Evolutionary conservation across 129 eudicot genomes (phyloP), one percentile per base, ranked within the genome.

Genomic region (Sambucus nigra): DNA sequence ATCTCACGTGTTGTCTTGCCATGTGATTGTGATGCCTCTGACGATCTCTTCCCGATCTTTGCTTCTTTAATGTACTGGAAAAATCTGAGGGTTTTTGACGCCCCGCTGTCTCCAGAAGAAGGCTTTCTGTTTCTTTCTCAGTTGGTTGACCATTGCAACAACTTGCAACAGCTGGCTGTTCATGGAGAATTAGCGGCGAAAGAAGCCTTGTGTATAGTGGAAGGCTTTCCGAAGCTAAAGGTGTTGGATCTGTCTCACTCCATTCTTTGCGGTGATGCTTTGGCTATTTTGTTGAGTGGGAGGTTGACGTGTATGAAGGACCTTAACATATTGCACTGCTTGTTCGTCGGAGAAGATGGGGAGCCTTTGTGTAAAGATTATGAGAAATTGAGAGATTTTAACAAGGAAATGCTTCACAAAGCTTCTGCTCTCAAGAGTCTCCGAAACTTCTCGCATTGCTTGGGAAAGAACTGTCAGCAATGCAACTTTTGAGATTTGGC

Each of bases 281-380:
- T 55, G 64, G 10, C 3, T 16, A 19, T n/a, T 42, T n/a, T 59
- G 31, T 42, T 59, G 40, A 53, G 44, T 44, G 53, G 64, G 25
- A 59, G 64, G 14, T 44, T 44, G 41, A 59, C 25, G 21, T 25
- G 22, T 15, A 7, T 59, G 38, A 42, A 24, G 39, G 52, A 58
- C 15, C 25, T 58, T 6, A 44, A 25, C 25, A n/a, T 44, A 9
- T 5, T 59, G 64, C 64, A 59, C n/a, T 59, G 52, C 33, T 17
- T 39, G 48, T 25, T 58, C 22, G 7, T 41, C 8, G 52, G 25
- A 0, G 52, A 25, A 1, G 39, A 58, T 23, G 63, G 63, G 13
- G 25, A 58, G 7, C 25, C 41, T 42, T 20, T 24, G 5, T 5
- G 28, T 11, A 25, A 42, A 1, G 63, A 41, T 29, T 58, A 58